Base-by-base conservation (phyloP, 2,329 filamentous ascomycete species). In the Aspergillus sp. region DNA sequence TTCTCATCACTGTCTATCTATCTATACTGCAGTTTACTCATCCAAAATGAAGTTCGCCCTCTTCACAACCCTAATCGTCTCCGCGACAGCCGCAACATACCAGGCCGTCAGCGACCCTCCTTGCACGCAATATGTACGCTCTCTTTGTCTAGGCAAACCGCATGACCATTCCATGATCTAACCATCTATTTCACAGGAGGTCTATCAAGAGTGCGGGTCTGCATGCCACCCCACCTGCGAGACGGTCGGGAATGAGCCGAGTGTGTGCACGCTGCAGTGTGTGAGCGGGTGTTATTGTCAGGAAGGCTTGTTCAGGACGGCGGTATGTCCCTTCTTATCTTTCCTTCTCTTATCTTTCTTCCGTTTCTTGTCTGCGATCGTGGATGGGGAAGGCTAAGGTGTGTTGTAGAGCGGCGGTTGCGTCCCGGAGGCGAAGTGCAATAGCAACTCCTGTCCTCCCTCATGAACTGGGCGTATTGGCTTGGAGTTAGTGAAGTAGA, bases 181-280 rank as follows among this genome's bases (percentile, higher is more conserved):
- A 41, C 21, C 47, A n/a, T 31, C 31, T 6, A 6, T 41, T 23
- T 7, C 2, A 21, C 19, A 56, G 54, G 54, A 56, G 51, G 21
- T 40, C n/a, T 21, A 45, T 19, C 31, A 37, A 35, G 31, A 44
- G 15, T 56, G 54, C 25, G 54, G 45, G 12, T 56, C 54, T 7
- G 54, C 54, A 9, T 56, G 54, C 46, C 47, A 56, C 40, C 54
- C 54, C 12, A 56, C 54, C 27, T 56, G 54, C 37, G 54, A 50
- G 46, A 56, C 54, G 4, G 44, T 37, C 31, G 40, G 33, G 15
- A 27, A 51, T 6, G 46, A 48, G 3, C 39, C n/a, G 19, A 41
- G 14, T 6, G 17, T 50, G 14, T 56, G 54, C 39, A 56, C 46
- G 5, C 25, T 19, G 31, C 54, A 56, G 8, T 56, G 54, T 40